Evolutionary conservation across 495 filamentous ascomycete species (phyloP).

Genomic region (Talaromyces trachyspermus): DNA sequence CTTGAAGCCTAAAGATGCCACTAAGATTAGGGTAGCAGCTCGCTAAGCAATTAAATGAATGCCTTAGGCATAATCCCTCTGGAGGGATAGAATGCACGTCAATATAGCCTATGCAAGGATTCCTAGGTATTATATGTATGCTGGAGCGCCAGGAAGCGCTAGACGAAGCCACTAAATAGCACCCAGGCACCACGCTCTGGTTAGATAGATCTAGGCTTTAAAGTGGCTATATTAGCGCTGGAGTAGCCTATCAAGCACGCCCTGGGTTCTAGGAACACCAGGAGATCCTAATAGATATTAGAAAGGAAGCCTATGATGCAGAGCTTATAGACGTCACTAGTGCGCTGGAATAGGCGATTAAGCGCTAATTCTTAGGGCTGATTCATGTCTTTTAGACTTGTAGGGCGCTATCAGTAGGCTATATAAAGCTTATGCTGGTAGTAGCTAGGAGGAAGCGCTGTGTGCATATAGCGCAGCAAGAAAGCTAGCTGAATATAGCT

Average conservation of each 20-base stretch:
- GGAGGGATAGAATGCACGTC: too few species aligned
- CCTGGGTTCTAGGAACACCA: neutral
- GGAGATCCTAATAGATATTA: neutral
- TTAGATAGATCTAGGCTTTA: neutral
- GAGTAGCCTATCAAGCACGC: neutral
- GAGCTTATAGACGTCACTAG: neutral
- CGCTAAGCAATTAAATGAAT: too few species aligned
- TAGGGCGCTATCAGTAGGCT: conserved; percentile 4
- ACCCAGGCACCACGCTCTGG: neutral
- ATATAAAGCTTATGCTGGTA: neutral
- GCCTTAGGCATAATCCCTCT: too few species aligned
- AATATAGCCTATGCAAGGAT: too few species aligned
- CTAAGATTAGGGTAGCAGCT: too few species aligned
- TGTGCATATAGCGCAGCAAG: neutral
- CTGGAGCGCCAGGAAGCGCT: too few species aligned
- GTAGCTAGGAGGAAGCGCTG: neutral
- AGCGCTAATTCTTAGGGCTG: neutral
- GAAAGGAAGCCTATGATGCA: conserved; percentile 5
- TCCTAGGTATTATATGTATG: too few species aligned
- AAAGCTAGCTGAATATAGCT: neutral
- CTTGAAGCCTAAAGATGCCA: too few species aligned
- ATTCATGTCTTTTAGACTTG: conserved; percentile 4
- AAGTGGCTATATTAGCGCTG: neutral
- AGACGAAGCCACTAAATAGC: neutral
- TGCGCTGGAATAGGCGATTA: neutral